phyloP scores from a whole-genome alignment of 202 grass and related monocot genomes.

The Panicum hallii region DNA sequence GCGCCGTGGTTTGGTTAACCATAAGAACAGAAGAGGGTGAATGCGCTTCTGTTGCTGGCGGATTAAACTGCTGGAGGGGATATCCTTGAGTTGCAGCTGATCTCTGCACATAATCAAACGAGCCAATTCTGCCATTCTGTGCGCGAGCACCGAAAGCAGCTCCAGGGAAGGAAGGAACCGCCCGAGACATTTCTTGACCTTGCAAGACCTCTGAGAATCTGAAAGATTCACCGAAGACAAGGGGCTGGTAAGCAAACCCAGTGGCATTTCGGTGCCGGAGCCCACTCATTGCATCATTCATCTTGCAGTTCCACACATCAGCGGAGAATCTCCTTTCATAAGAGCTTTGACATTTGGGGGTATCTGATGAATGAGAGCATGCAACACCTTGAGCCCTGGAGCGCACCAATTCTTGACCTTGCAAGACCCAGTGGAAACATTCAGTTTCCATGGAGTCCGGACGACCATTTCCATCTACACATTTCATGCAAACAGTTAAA shows the following conservation, averaged over 20 bases:
- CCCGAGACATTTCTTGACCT: slow-evolving; percentile 96
- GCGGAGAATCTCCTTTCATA: slow-evolving; percentile 36
- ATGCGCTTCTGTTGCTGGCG: slow-evolving; percentile 47
- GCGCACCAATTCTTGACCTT: slow-evolving; percentile 98
- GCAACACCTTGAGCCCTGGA: slow-evolving; percentile 45
- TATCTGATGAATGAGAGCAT: slow-evolving; percentile 39
- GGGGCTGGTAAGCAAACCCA: slow-evolving; percentile 53
- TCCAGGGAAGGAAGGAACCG: slow-evolving; percentile 46
- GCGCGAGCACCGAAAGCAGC: slow-evolving; percentile 25
- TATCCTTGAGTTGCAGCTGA: slow-evolving; percentile 47
- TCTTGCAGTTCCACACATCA: slow-evolving; percentile 26
- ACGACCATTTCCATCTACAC: slow-evolving; percentile 77
- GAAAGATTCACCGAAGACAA: slow-evolving; percentile 69
- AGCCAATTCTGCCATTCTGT: slow-evolving; percentile 20
- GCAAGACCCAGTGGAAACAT: slow-evolving; percentile 90
- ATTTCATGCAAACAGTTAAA: slow-evolving; percentile 33
- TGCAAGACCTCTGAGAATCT: slow-evolving; percentile 98
- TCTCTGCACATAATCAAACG: slow-evolving; percentile 35
- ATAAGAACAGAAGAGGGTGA: slow-evolving; percentile 84
- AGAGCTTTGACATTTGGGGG: slow-evolving; percentile 11
- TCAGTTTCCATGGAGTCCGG: slow-evolving; percentile 59
- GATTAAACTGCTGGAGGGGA: slow-evolving; percentile 36
- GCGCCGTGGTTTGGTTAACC: slow-evolving; percentile 56
- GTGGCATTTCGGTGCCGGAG: neutral
- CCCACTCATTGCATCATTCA: slow-evolving; percentile 34